A percentile compares a stretch with the other conserved stretches of the same genome.
Evolutionary conservation across 495 filamentous ascomycete genomes (phyloP).

Genomic region (Penicillium herquei): DNA sequence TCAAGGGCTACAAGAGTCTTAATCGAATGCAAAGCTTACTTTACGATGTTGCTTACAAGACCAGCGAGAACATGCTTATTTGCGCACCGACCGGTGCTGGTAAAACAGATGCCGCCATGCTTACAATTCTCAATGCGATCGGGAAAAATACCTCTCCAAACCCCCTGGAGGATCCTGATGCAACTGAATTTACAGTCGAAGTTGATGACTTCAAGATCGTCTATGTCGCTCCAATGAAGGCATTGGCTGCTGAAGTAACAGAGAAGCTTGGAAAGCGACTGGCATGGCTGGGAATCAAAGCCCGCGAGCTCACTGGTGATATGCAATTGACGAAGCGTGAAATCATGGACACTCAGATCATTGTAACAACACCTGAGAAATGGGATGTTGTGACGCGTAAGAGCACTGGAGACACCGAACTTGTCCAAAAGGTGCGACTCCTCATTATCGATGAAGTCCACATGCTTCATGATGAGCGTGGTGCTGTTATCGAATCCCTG

Average conservation of each 20-base stretch:
- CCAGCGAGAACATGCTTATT: conserved; percentile 97
- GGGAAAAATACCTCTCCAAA: conserved; percentile 79
- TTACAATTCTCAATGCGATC: conserved; percentile 87
- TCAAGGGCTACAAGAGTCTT: conserved; percentile 87
- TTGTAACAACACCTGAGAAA: conserved; percentile 98
- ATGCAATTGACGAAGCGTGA: conserved; percentile 98
- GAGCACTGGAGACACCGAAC: conserved; percentile 93
- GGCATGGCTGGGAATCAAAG: conserved; percentile 85
- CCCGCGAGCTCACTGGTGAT: conserved; percentile 91
- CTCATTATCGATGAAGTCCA: conserved; percentile 99
- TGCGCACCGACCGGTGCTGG: conserved; percentile 97
- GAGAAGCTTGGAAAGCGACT: conserved; percentile 93
- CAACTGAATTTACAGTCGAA: conserved; percentile 72
- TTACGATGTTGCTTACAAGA: conserved; percentile 93
- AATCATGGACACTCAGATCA: conserved; percentile 93
- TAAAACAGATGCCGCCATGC: conserved; percentile 99
- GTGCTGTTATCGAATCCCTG: conserved; percentile 91
- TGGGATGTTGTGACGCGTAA: conserved; percentile 99
- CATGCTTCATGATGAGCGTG: conserved; percentile 98
- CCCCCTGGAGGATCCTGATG: conserved; percentile 69
- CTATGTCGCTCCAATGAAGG: conserved; percentile 66
- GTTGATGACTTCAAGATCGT: conserved; percentile 80
- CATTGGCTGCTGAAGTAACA: conserved; percentile 91
- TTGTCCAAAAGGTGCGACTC: conserved; percentile 94
- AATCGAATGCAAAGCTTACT: conserved; percentile 98